phyloP scores from a whole-genome alignment of 257 asterid genomes.

The Forsythia viridissima region DNA sequence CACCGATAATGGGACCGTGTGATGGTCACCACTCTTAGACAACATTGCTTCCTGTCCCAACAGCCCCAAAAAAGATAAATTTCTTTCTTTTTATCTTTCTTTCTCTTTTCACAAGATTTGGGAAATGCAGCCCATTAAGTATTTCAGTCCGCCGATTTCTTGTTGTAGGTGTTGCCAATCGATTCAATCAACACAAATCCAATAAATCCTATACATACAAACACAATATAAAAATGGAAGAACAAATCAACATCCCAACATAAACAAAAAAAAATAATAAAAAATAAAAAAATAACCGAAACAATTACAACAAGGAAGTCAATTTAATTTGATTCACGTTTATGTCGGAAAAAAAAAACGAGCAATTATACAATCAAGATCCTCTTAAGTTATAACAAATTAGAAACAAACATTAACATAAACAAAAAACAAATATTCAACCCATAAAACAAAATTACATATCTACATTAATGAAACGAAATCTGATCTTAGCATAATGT shows the following conservation, averaged over 20 bases:
- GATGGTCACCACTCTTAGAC: slow-evolving; percentile 79
- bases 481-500: slow-evolving; percentile 43
- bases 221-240: slow-evolving; percentile 1
- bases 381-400: slow-evolving; percentile 20
- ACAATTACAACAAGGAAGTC: slow-evolving; percentile 13
- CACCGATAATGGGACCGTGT: slow-evolving; percentile 86
- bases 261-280: slow-evolving; percentile 2
- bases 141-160: slow-evolving; percentile 38
- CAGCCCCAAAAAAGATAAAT: slow-evolving; percentile 20
- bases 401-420: slow-evolving; percentile 11
- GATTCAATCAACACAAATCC: slow-evolving; percentile 49
- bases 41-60: slow-evolving; percentile 54
- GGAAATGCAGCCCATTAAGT: slow-evolving; percentile 28
- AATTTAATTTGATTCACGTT: not conserved
- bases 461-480: slow-evolving; percentile 22
- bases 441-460: slow-evolving; percentile 18
- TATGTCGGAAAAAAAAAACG: slow-evolving; percentile 6
- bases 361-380: slow-evolving; percentile 34
- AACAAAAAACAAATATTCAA: slow-evolving; percentile 14
- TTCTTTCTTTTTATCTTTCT: slow-evolving; percentile 11
- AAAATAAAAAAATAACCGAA: slow-evolving; percentile 9
- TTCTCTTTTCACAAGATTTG: slow-evolving; percentile 21
- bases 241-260: slow-evolving; percentile 23
- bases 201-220: slow-evolving; percentile 44
- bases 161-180: slow-evolving; percentile 25